Percentiles rank a stretch among this genome's conserved stretches.
phyloP scores from a whole-genome alignment of 75 land plant genomes.

The Larix kaempferi region DNA sequence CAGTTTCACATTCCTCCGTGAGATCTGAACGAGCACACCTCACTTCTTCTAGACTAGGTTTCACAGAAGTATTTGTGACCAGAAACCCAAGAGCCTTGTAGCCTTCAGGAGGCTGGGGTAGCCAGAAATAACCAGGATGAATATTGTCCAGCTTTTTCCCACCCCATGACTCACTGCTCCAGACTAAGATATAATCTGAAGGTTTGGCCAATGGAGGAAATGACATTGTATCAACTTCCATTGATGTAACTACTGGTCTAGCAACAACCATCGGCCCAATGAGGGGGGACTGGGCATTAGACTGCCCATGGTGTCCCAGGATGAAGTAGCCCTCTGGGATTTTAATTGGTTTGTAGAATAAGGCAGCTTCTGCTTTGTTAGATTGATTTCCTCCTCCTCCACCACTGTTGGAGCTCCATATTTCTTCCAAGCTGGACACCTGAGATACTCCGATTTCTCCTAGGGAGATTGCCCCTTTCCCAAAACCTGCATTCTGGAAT shows the following conservation, averaged over 20 bases:
- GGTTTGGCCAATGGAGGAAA: slow-evolving; percentile 19
- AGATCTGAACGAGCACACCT: slow-evolving; percentile 37
- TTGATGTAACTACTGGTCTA: background rate
- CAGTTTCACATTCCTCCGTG: slow-evolving; percentile 14
- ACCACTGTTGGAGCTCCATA: slow-evolving; percentile 14
- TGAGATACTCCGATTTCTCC: slow-evolving; percentile 23
- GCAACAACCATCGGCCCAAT: background rate
- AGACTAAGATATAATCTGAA: slow-evolving; percentile 23
- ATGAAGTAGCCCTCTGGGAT: slow-evolving; percentile 21
- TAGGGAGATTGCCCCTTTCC: slow-evolving; percentile 13
- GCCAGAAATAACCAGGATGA: slow-evolving; percentile 21
- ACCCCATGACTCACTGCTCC: slow-evolving; percentile 23
- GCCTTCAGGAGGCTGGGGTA: slow-evolving; percentile 35
- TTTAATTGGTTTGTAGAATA: slow-evolving; percentile 32
- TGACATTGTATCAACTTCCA: background rate
- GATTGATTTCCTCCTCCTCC: slow-evolving; percentile 9
- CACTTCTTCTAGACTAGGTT: slow-evolving; percentile 21
- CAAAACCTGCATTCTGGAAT: slow-evolving; percentile 9
- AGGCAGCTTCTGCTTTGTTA: slow-evolving; percentile 16
- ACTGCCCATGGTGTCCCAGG: slow-evolving; percentile 18
- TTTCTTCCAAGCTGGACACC: slow-evolving; percentile 15
- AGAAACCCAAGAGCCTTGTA: slow-evolving; percentile 31
- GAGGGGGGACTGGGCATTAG: background rate
- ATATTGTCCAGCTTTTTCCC: slow-evolving; percentile 27
- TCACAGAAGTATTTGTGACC: slow-evolving; percentile 13